Evolutionary conservation across 352 stramenopile species (phyloP), one percentile per base, ranked within the genome.

Genomic region (Phytophthora kernoviae): DNA sequence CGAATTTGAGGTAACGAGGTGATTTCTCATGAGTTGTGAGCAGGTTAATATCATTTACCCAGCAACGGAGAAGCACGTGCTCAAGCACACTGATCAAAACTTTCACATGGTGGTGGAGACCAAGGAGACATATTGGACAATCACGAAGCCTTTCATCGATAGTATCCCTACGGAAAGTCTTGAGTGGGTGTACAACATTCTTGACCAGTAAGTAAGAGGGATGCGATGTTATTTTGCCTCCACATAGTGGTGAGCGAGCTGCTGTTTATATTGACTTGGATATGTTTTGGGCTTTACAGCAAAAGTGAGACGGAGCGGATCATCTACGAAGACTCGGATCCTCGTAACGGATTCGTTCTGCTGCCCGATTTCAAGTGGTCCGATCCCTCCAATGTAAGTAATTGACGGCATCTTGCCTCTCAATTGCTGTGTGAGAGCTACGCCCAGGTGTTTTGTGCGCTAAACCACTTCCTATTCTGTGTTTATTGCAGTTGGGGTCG

Each of bases 131-230:
- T 96, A 94, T 72, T 68, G 89, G 33, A 67, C 55, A 44, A 77
- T 94, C 26, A 96, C 85, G 15, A 67, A 69, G 56, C 77, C 81
- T 42, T 93, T 76, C 61, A 96, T 96, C 21, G 76, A 90, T 26
- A 93, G 64, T 51, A 75, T 93, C 47, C 87, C 84, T 0, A 34
- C 50, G 18, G 80, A 89, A 33, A 93, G 89, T 43, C 77, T 96
- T 54, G 83, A 93, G 43, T 96, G 87, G 87, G 77, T 96, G 43
- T 93, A 93, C 75, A 96, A 96, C 52, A 96, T 96, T 55, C 62
- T 96, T 34, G 82, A 93, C 5, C 77, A 91, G 87, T 96, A 80
- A 74, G 86, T 76, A 14, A 2, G 2, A 14, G 21, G n/a, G 12
- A 5, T 14, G 17, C 1, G 22, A 14, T 20, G 10, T 54, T 18